A percentile compares a stretch with the other conserved stretches of the same genome.
Evolutionary conservation across 768 basidiomycete genomes (phyloP).

Genomic region (Pleurotus pulmonarius): DNA sequence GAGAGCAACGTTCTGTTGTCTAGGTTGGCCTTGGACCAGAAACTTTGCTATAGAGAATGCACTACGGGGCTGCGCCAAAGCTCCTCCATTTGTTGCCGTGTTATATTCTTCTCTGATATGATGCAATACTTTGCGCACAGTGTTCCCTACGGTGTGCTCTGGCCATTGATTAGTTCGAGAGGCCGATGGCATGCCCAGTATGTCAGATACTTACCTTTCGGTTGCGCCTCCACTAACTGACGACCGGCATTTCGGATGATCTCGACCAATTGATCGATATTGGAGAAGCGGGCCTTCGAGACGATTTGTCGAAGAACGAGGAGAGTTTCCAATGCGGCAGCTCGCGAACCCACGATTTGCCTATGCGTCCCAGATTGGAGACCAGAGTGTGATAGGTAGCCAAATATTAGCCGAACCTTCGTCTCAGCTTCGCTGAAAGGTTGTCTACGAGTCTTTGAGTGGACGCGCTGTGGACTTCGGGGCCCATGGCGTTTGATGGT

Average conservation of each 20-base stretch:
- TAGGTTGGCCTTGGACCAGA: constrained; percentile 75
- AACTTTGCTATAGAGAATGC: constrained; percentile 79
- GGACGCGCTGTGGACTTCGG: constrained; percentile 20
- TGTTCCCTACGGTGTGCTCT: constrained; percentile 97
- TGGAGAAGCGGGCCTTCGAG: constrained; percentile 79
- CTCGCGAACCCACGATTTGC: constrained; percentile 87
- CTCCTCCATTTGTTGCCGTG: constrained; percentile 59
- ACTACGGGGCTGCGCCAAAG: constrained; percentile 29
- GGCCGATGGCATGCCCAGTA: constrained; percentile 6
- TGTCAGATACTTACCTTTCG: constrained; percentile 83
- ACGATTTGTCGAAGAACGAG: constrained; percentile 88
- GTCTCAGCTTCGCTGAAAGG: constrained; percentile 63
- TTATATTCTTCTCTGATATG: constrained; percentile 94
- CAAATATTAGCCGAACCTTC: constrained; percentile 51
- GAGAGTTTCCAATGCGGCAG: constrained; percentile 86
- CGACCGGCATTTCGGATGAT: constrained; percentile 79
- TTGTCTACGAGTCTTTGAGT: constrained; percentile 63
- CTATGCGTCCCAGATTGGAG: constrained; percentile 34
- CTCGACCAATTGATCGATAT: constrained; percentile 79
- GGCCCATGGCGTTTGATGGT: constrained; percentile 4
- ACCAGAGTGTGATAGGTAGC: constrained; percentile 11
- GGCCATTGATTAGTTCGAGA: constrained; percentile 11
- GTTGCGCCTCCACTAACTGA: constrained; percentile 84
- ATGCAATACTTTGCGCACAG: constrained; percentile 87
- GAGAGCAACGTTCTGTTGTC: constrained; percentile 37